Evolutionary conservation across 768 basidiomycete species (phyloP), one percentile per base, ranked within the genome.

Genomic region (Mycena pura): DNA sequence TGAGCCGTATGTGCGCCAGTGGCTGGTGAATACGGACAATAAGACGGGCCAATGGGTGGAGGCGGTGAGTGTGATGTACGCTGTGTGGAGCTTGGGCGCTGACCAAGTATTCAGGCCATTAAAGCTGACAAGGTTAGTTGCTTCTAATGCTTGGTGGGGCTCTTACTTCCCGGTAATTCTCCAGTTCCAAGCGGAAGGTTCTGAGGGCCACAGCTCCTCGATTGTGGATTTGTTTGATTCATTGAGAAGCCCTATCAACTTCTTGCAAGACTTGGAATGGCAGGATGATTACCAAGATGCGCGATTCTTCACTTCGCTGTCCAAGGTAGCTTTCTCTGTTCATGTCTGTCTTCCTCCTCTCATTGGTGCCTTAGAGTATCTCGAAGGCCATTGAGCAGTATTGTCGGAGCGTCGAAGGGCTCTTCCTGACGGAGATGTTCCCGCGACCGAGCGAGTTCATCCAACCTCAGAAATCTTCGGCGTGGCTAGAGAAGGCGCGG

Each of bases 161-260:
- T 11, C 24, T 17, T 40, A 54, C 39, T 63, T 25, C 66, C 38
- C 27, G 39, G 29, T 47, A 17, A 45, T 19, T 8, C 7, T 34
- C 41, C 63, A 91, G 89, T 93, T 93, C 66, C 83, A 95, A 79
- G 82, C 93, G 56, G 84, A 95, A 77, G 84, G 91, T 61, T 60
- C 80, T 11, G 87, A 92, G 74, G 92, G 92, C 0, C 93, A 96
- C 69, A 96, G 94, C 67, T 95, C 96, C n/a, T 99, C 96, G 0
- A 96, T 99, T 54, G 89, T 95, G 22, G 97, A 99, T 74, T 82
- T 99, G 1, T 98, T 99, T 69, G 95, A 95, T 63, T 97, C 95
- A 3, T 82, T 99, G 54, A 87, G 93, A 49, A 95, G 92, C 67
- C 95, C 96, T 0, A 90, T 95, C 68, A 84, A 86, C 57, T 95